Evolutionary conservation across 1,139 yeast species (phyloP).

Genomic region (Pichia sp.): DNA sequence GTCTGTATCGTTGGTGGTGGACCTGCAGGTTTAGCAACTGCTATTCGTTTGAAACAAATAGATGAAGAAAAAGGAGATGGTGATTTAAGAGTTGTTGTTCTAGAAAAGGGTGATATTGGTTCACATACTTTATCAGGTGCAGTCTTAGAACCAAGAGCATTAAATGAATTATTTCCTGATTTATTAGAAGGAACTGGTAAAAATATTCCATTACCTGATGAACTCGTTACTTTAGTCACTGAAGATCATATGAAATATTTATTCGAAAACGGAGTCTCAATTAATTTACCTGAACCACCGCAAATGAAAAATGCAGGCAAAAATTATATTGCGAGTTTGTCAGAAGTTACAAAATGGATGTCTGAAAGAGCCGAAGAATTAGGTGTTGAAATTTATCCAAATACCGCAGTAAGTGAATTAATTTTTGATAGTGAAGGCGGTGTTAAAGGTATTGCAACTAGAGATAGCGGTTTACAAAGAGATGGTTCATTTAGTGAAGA

Average conservation of each 20-base stretch:
- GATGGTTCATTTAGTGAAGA: constrained; percentile 63
- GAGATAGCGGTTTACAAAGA: constrained; percentile 79
- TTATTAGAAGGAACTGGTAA: constrained; percentile 32
- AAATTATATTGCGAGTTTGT: constrained; percentile 80
- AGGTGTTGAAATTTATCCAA: constrained; percentile 92
- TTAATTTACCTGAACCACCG: constrained; percentile 89
- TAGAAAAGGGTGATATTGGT: constrained; percentile 93
- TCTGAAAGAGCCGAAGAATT: constrained; percentile 87
- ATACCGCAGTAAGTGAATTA: constrained; percentile 82
- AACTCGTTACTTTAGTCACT: constrained; percentile 68
- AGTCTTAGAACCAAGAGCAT: constrained; percentile 81
- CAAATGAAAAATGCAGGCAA: constrained; percentile 75
- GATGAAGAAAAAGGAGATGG: constrained; percentile 66
- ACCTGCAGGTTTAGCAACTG: constrained; percentile 94
- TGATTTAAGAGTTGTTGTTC: constrained; percentile 73
- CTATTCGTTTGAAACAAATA: constrained; percentile 78
- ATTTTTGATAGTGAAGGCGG: constrained; percentile 55
- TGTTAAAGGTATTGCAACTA: constrained; percentile 87
- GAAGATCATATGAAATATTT: constrained; percentile 64
- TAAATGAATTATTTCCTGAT: constrained; percentile 74
- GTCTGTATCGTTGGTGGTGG: constrained; percentile 97
- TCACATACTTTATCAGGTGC: constrained; percentile 93
- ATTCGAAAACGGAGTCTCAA: constrained; percentile 44
- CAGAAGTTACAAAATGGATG: constrained; percentile 73
- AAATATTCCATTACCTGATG: constrained; percentile 70